Conservation (phyloP, 352 stramenopile genomes). For the Hyaloperonospora brassicae region DNA sequence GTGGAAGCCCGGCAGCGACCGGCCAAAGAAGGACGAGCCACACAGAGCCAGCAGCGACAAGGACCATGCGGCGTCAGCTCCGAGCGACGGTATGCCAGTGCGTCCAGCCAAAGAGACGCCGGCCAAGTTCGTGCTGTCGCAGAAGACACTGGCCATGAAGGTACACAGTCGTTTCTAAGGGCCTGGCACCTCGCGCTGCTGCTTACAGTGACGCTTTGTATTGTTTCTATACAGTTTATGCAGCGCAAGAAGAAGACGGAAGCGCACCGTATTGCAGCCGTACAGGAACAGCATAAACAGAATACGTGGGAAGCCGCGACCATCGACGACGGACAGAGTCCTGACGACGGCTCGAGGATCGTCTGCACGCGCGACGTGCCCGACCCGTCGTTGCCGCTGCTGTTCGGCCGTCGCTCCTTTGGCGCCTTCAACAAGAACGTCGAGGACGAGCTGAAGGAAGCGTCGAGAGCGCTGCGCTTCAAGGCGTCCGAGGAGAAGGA, state of each 20-base stretch:
- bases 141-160: constrained; percentile 86
- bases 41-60: constrained; percentile 15
- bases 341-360: constrained; percentile 27
- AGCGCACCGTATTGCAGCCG: constrained; percentile 39
- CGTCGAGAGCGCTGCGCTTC: constrained; percentile 45
- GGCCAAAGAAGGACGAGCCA: constrained; percentile 10
- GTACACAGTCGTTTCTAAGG: constrained; percentile 5
- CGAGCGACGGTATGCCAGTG: constrained; percentile 12
- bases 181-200: not conserved
- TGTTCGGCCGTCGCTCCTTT: constrained; percentile 77
- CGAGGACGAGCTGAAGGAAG: constrained; percentile 74
- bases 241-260: constrained; percentile 71
- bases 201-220: constrained; percentile 4
- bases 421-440: constrained; percentile 75
- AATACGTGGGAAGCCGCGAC: constrained; percentile 44
- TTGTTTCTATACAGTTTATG: constrained; percentile 54
- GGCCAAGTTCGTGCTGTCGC: constrained; percentile 40
- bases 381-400: constrained; percentile 61
- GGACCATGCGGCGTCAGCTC: constrained; percentile 11
- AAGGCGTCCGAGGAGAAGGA: constrained; percentile 61
- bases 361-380: constrained; percentile 52
- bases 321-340: constrained; percentile 23
- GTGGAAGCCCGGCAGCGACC: constrained; percentile 52
- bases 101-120: constrained; percentile 17
- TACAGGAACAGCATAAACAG: constrained; percentile 48